These are phyloP conservation scores for Furcasterigmium sp. DNA, from an alignment of 2,329 filamentous ascomycete genomes.

Conservation along the genomic window DNA sequence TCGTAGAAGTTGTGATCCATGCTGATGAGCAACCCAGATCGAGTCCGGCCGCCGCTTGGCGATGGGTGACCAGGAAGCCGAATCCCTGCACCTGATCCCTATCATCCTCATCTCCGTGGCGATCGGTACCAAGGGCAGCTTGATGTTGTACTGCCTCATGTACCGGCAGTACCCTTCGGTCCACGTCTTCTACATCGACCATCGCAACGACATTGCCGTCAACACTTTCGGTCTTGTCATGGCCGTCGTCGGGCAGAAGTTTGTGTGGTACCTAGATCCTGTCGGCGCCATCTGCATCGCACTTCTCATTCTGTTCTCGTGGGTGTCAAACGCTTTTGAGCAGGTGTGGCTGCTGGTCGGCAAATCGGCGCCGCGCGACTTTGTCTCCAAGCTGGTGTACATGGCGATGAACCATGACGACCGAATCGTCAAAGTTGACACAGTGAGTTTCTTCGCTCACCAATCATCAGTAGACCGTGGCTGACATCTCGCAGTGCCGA, in stretches of 20 bases:
- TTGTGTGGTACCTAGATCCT: slow-evolving; percentile 57
- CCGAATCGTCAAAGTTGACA: slow-evolving; percentile 53
- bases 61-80: slow-evolving; percentile 31
- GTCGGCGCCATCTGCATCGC: slow-evolving; percentile 57
- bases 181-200: slow-evolving; percentile 52
- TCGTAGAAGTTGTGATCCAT: slow-evolving; percentile 6
- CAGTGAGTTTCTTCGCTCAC: slow-evolving; percentile 22
- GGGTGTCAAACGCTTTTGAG: slow-evolving; percentile 55
- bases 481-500: slow-evolving; percentile 30
- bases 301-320: slow-evolving; percentile 55
- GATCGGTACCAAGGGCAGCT: slow-evolving; percentile 43
- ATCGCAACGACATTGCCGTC: slow-evolving; percentile 51
- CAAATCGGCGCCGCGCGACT: slow-evolving; percentile 53
- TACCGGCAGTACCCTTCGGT: slow-evolving; percentile 49
- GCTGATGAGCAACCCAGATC: slow-evolving; percentile 27
- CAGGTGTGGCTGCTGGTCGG: slow-evolving; percentile 58
- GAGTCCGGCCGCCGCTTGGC: slow-evolving; percentile 51
- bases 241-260: slow-evolving; percentile 46
- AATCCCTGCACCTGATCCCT: slow-evolving; percentile 46
- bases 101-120: slow-evolving; percentile 49
- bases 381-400: slow-evolving; percentile 51
- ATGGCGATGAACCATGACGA: slow-evolving; percentile 48
- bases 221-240: slow-evolving; percentile 51
- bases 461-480: slow-evolving; percentile 5
- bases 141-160: slow-evolving; percentile 50